These are phyloP conservation scores for Chaetomiaceae sp. DNA, from an alignment of 2,329 filamentous ascomycete genomes.

Conservation along the genomic window DNA sequence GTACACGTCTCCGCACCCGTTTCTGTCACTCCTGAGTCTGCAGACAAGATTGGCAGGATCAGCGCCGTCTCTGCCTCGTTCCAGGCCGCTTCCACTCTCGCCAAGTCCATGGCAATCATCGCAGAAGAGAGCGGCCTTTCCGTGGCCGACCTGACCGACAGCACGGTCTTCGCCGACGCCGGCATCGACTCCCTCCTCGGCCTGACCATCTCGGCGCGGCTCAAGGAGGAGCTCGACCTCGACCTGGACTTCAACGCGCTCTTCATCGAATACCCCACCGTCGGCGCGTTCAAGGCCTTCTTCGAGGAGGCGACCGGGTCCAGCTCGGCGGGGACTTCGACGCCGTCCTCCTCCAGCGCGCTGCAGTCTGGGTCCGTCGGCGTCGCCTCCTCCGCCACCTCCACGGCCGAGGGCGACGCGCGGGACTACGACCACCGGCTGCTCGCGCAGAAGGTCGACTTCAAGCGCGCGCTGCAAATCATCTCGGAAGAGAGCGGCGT, in stretches of 20 bases:
- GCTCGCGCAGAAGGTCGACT: slow-evolving; percentile 1
- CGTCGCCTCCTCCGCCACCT: no score
- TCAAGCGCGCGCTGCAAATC: slow-evolving; percentile 42
- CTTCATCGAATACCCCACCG: not conserved
- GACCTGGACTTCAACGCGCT: not conserved
- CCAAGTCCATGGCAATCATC: slow-evolving; percentile 43
- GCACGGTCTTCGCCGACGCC: slow-evolving; percentile 45
- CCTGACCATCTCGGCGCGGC: slow-evolving; percentile 45
- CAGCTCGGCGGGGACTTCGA: slow-evolving; percentile 36
- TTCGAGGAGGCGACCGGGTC: slow-evolving; percentile 27
- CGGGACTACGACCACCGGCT: no score
- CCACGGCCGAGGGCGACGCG: no score
- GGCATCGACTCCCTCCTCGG: slow-evolving; percentile 54
- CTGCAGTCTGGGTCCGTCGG: no score
- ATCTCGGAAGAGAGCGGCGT: slow-evolving; percentile 65
- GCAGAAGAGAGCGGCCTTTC: slow-evolving; percentile 50
- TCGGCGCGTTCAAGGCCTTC: not conserved
- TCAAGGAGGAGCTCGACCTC: slow-evolving; percentile 39
- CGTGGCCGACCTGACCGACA: slow-evolving; percentile 40
- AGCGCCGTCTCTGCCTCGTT: not conserved
- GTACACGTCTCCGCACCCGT: no score
- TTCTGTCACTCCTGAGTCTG: no score
- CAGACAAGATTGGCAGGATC: no score
- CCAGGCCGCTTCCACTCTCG: not conserved
- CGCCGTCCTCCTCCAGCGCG: no score